Evolutionary conservation across 805 yeast species (phyloP), one percentile per base, ranked within the genome.

Genomic region (Helenozyma baotianmanensis): DNA sequence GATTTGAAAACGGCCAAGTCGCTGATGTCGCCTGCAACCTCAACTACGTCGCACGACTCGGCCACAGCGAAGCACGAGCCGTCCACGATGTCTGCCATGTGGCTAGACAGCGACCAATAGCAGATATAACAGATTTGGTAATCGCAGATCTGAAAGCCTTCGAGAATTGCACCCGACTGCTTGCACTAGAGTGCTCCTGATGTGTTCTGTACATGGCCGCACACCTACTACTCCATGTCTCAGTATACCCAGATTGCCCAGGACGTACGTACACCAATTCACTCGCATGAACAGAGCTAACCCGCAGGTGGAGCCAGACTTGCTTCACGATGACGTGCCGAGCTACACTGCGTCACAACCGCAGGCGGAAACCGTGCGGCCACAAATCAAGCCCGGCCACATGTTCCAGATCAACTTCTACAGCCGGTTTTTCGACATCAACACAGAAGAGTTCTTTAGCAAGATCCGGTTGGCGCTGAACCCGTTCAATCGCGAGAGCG

Each of bases 391-490:
- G 12, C 13, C 30, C 3, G 35, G 35, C 6, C 35, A 30, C 19
- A 17, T 73, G 40, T 70, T 80, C 45, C 71, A 79, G 14, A 55
- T 80, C 24, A 70, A 69, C 35, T 78, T 76, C 53, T 81, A 82
- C 51, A 61, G 81, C 42, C 67, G 72, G 40, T 84, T 64, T 53
- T 86, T 83, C 56, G 83, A 85, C 51, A 64, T 86, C 30, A 80
- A 76, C 43, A 78, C 88, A 4, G 59, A 54, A 9, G 80, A 79
- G 9, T 88, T 86, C 39, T 52, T 74, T 28, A 45, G 41, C 12
- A 75, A 83, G 36, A 67, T 82, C 35, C 51, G 64, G 15, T 52
- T 66, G 35, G 76, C 88, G 0, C 42, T 80, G 25, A 80, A 82
- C 45, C 83, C 89, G 12, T 43, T 70, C 25, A 49, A 58, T 43